phyloP scores from a whole-genome alignment of 768 basidiomycete species.

The Pleurotus ostreatus region DNA sequence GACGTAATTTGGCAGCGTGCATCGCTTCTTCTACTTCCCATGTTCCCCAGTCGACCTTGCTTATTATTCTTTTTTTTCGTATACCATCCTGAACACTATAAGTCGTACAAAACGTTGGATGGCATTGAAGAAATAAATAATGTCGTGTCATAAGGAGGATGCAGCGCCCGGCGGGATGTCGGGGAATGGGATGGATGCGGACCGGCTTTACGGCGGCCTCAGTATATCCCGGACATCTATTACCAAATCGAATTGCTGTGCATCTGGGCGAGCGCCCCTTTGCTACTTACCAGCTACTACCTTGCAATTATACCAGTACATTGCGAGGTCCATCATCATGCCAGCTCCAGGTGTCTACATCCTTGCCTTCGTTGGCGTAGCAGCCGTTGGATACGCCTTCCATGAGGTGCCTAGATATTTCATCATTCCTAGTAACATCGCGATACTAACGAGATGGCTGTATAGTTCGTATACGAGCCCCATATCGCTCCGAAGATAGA shows the following conservation, averaged over 20 bases:
- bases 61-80: no score
- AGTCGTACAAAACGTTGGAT: no score
- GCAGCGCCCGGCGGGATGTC: background rate
- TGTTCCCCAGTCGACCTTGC: no score
- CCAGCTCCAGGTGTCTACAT: conserved; percentile 46
- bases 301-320: background rate
- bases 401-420: conserved; percentile 42
- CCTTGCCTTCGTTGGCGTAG: conserved; percentile 42
- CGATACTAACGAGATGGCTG: conserved; percentile 12
- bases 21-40: no score
- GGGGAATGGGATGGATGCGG: background rate
- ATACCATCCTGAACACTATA: no score
- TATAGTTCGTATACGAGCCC: conserved; percentile 65
- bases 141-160: no score
- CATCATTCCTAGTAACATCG: conserved; percentile 13
- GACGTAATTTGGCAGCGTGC: no score
- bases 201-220: conserved; percentile 5
- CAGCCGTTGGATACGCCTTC: conserved; percentile 51
- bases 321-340: conserved; percentile 17
- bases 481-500: conserved; percentile 62
- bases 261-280: background rate
- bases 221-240: background rate
- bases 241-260: background rate
- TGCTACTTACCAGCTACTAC: background rate
- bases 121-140: no score